Percentiles rank a stretch among this genome's conserved stretches.
These are phyloP conservation scores for Globisporangium perplexum DNA, from an alignment of 352 stramenopile species.

Conservation along the genomic window DNA sequence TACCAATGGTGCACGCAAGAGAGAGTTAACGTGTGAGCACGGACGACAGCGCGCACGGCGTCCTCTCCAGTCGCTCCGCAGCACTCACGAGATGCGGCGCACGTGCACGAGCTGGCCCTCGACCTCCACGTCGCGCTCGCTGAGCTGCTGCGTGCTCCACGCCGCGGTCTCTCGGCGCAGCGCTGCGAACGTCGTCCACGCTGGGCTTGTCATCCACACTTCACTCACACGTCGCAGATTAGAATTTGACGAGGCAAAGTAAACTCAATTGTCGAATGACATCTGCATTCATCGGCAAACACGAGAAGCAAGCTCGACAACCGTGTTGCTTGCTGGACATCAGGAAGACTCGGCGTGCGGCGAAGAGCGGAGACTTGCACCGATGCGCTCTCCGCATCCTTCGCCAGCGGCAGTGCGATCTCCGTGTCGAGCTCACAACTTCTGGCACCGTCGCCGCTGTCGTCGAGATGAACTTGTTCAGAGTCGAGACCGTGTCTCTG, in stretches of 20 bases:
- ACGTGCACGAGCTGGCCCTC: constrained; percentile 74
- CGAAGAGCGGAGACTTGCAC: too few relatives aligned
- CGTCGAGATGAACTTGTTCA: too few relatives aligned
- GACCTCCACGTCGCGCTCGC: constrained; percentile 33
- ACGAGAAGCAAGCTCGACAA: too few relatives aligned
- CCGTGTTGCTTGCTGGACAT: too few relatives aligned
- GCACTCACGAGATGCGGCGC: constrained; percentile 59
- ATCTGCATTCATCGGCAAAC: too few relatives aligned
- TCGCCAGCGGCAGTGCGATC: too few relatives aligned
- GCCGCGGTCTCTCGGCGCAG: constrained; percentile 31
- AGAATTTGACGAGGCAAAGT: background rate
- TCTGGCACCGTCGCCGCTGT: too few relatives aligned
- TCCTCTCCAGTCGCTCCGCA: too few relatives aligned
- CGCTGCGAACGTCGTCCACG: constrained; percentile 44
- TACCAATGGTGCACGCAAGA: background rate
- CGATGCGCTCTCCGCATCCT: too few relatives aligned
- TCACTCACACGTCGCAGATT: constrained; percentile 12
- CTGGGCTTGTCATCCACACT: background rate
- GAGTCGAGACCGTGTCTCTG: too few relatives aligned
- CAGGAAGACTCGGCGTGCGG: too few relatives aligned
- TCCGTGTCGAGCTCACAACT: too few relatives aligned
- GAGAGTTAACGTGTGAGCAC: background rate
- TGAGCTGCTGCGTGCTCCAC: constrained; percentile 17
- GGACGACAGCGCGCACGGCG: background rate
- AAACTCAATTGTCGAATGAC: background rate